Conservation (phyloP, 352 stramenopile genomes). For the Elongisporangium prolatum region DNA sequence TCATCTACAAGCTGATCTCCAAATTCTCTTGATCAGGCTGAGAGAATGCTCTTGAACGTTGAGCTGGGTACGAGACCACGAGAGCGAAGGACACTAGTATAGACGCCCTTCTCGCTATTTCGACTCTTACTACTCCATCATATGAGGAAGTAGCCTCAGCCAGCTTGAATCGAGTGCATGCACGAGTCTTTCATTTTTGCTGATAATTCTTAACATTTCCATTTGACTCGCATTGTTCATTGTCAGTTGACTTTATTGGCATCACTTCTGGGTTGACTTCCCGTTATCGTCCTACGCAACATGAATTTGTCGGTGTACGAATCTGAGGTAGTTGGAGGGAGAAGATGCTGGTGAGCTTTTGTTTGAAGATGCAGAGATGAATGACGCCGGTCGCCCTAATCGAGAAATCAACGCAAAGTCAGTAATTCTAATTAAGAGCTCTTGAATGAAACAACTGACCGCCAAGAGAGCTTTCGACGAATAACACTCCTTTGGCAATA, state of each 20-base stretch:
- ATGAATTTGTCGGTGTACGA: slow-evolving; percentile 35
- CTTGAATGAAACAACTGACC: slow-evolving; percentile 14
- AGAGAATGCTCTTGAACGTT: too few species aligned
- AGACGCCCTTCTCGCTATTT: background rate
- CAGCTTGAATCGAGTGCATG: background rate
- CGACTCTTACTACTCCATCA: background rate
- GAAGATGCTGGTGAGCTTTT: background rate
- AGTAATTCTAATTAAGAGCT: background rate
- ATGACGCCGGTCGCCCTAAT: background rate
- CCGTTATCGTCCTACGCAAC: slow-evolving; percentile 10
- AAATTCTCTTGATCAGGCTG: slow-evolving; percentile 42
- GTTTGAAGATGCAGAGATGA: background rate
- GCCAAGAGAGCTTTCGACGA: slow-evolving; percentile 42
- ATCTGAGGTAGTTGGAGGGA: background rate
- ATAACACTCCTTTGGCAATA: slow-evolving; percentile 46
- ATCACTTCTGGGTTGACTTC: too few species aligned
- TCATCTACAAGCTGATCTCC: slow-evolving; percentile 65
- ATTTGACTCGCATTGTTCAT: background rate
- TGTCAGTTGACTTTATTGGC: too few species aligned
- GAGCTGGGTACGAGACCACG: too few species aligned
- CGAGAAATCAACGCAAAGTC: background rate
- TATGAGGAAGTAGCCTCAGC: background rate
- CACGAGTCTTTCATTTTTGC: background rate
- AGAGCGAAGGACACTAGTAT: too few species aligned
- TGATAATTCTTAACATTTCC: background rate